These are phyloP conservation scores for Elsinoe necatrix DNA, from an alignment of 2,329 filamentous ascomycete species.

Conservation along the genomic window DNA sequence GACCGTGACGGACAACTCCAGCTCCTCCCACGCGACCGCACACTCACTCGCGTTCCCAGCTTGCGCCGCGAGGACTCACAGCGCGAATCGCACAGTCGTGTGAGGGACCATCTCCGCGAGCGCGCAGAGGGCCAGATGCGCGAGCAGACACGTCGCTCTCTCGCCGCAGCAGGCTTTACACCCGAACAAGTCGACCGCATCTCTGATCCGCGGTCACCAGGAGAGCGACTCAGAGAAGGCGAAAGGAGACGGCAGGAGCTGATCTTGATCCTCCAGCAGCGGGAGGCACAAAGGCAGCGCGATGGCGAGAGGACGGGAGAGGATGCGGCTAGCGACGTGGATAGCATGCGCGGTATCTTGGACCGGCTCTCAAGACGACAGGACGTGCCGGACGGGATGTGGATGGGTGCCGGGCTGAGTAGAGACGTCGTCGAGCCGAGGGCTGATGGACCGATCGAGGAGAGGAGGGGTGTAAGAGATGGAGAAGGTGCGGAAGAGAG, in stretches of 20 bases:
- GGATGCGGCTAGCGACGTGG: conserved; percentile 34
- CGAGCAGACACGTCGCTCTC: not conserved
- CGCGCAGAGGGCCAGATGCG: not conserved
- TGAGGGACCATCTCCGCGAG: not conserved
- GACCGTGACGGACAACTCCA: conserved; percentile 8
- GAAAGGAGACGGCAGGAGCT: conserved; percentile 21
- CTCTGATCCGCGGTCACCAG: not conserved
- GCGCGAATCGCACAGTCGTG: not conserved
- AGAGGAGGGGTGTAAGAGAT: not conserved
- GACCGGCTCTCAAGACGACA: conserved; percentile 60
- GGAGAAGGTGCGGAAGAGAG: not conserved
- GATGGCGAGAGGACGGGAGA: conserved; percentile 14
- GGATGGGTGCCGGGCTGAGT: conserved; percentile 44
- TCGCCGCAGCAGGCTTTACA: not conserved
- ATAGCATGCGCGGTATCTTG: conserved; percentile 64
- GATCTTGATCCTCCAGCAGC: conserved; percentile 12
- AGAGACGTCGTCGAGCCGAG: conserved; percentile 7
- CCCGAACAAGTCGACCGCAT: not conserved
- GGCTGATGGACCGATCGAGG: not conserved
- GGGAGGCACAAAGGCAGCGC: conserved; percentile 22
- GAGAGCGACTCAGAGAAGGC: conserved; percentile 17
- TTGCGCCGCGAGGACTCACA: not conserved
- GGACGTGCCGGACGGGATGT: conserved; percentile 77
- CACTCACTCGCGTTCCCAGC: conserved; percentile 3
- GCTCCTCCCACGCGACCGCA: conserved; percentile 9